Percentiles rank a stretch among this genome's conserved stretches.
Evolutionary conservation across 768 basidiomycete genomes (phyloP).

Genomic region (Naganishia friedmannii): DNA sequence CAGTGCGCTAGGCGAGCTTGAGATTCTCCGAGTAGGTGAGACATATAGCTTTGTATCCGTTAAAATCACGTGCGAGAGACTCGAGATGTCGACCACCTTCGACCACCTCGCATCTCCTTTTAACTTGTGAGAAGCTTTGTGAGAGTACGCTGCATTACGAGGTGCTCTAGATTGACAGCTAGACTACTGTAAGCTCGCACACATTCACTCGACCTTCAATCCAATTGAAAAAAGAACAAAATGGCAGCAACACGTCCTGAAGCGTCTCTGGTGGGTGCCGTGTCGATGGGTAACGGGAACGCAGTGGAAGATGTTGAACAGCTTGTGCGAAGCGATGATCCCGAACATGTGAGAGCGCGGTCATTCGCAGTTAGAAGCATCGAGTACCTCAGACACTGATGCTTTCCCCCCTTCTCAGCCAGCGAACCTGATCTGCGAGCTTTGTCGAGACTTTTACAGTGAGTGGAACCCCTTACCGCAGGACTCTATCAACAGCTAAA

Average conservation of each 20-base stretch:
- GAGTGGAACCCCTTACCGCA: constrained; percentile 14
- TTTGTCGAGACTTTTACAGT: constrained; percentile 77
- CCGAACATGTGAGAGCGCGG: constrained; percentile 54
- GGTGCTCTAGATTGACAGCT: too few species aligned
- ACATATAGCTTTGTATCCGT: constrained; percentile 7
- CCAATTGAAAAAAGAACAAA: background rate
- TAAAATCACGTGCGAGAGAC: constrained; percentile 6
- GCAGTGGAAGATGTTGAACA: constrained; percentile 36
- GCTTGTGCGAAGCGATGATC: constrained; percentile 48
- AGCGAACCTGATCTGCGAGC: constrained; percentile 83
- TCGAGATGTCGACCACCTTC: too few species aligned
- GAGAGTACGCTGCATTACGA: too few species aligned
- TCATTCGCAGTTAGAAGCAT: background rate
- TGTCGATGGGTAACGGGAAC: background rate
- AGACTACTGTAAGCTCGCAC: too few species aligned
- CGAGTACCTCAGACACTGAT: background rate
- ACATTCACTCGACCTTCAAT: too few species aligned
- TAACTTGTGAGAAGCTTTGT: too few species aligned
- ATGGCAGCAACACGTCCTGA: constrained; percentile 16
- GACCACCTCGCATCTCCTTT: too few species aligned
- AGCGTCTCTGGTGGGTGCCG: constrained; percentile 6
- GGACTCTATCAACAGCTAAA: background rate
- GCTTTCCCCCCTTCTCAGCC: too few species aligned
- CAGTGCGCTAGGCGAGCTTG: background rate
- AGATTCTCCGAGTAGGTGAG: background rate